These are phyloP conservation scores for Bacidia gigantensis DNA, from an alignment of 495 filamentous ascomycete genomes.

Conservation along the genomic window DNA sequence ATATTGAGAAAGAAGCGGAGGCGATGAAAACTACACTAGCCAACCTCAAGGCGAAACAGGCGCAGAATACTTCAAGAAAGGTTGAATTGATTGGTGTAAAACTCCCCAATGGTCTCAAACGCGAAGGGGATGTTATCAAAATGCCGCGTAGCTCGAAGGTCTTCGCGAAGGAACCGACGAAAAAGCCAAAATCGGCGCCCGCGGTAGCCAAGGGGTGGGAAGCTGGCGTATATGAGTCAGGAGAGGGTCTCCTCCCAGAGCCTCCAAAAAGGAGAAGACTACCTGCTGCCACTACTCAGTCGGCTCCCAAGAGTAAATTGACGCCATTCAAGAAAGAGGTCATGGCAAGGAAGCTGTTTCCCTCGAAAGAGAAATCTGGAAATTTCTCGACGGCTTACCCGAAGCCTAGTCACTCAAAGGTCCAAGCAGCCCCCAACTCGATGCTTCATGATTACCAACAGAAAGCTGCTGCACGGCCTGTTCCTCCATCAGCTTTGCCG, in stretches of 20 bases:
- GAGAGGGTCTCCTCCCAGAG: too few relatives aligned
- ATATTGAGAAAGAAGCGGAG: slow-evolving; percentile 32
- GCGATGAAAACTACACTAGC: slow-evolving; percentile 27
- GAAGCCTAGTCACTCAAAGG: background rate
- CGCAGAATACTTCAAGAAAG: slow-evolving; percentile 30
- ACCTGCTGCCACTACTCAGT: background rate
- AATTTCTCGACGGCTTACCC: background rate
- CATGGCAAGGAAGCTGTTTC: slow-evolving; percentile 27
- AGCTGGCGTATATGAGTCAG: too few relatives aligned
- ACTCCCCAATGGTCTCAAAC: slow-evolving; percentile 5
- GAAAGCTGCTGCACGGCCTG: background rate
- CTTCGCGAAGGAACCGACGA: background rate
- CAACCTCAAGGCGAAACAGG: slow-evolving; percentile 35
- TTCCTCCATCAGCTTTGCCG: background rate
- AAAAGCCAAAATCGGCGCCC: too few relatives aligned
- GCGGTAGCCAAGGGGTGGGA: too few relatives aligned
- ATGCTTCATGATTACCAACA: background rate
- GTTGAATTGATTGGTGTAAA: slow-evolving; percentile 11
- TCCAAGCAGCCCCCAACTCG: background rate
- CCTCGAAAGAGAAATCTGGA: slow-evolving; percentile 13
- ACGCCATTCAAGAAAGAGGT: slow-evolving; percentile 21
- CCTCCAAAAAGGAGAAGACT: too few relatives aligned
- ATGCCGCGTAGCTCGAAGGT: background rate
- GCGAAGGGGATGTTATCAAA: background rate
- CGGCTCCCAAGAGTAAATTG: slow-evolving; percentile 14